Conservation (phyloP, 1,284 basidiomycete species). For the Leccinum cinnamomeum region DNA sequence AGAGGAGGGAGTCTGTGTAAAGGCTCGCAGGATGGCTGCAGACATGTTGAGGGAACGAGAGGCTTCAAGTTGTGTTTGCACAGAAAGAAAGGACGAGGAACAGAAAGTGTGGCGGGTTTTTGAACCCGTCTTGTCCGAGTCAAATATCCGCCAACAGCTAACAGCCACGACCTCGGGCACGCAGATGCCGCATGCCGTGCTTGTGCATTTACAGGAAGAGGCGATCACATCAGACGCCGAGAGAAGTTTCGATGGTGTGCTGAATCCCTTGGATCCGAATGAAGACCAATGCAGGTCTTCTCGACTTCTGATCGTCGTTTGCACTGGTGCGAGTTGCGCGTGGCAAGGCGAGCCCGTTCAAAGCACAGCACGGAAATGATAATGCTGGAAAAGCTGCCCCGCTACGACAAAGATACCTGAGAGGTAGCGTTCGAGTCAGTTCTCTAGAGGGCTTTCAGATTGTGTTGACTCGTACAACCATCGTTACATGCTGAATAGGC, state of each 20-base stretch:
- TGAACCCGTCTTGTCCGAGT: constrained; percentile 12
- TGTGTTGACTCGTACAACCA: not conserved
- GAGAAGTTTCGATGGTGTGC: constrained; percentile 18
- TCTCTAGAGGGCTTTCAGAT: not conserved
- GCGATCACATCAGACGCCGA: constrained; percentile 9
- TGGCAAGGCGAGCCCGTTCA: not conserved
- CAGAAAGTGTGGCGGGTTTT: constrained; percentile 12
- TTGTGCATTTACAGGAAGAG: not conserved
- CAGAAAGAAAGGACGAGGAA: not conserved
- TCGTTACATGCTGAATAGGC: not conserved
- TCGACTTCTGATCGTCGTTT: constrained; percentile 24
- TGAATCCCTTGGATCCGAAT: constrained; percentile 10
- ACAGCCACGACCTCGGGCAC: constrained; percentile 19
- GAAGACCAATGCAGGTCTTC: constrained; percentile 13
- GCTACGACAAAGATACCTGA: not conserved
- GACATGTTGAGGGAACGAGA: constrained; percentile 18
- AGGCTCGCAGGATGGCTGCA: constrained; percentile 25
- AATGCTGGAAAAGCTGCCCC: not conserved
- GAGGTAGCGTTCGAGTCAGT: not conserved
- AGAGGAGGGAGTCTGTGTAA: constrained; percentile 19
- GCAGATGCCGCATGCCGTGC: constrained; percentile 23
- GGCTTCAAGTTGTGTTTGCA: not conserved
- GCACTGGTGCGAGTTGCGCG: not conserved
- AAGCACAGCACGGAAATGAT: constrained; percentile 5
- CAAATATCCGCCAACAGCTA: constrained; percentile 15